These are phyloP conservation scores for Cystobasidium slooffiae DNA, from an alignment of 1,284 basidiomycete species.

Conservation along the genomic window DNA sequence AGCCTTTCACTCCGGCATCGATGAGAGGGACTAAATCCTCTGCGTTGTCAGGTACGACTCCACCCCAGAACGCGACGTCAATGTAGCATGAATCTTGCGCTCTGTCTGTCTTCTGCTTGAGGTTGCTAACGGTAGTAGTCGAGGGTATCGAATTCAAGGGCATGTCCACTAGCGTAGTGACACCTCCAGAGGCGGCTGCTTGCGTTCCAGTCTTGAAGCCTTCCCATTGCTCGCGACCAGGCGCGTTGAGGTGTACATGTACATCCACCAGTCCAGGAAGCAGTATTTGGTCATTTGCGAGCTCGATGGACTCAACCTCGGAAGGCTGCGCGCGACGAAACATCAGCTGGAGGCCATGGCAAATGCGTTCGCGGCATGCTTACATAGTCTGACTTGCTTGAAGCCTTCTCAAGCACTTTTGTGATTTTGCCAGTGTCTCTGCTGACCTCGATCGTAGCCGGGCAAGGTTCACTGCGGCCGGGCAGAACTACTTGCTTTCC, in stretches of 20 bases:
- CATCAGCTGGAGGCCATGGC: not conserved
- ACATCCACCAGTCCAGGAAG: constrained; percentile 56
- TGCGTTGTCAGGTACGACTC: constrained; percentile 86
- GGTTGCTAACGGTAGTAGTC: constrained; percentile 78
- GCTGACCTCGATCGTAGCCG: constrained; percentile 74
- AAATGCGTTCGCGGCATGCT: constrained; percentile 14
- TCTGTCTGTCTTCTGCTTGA: constrained; percentile 70
- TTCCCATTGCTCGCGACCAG: constrained; percentile 63
- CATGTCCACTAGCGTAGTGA: constrained; percentile 93
- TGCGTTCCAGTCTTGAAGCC: constrained; percentile 86
- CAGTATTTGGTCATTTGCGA: constrained; percentile 49
- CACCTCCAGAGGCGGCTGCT: constrained; percentile 84
- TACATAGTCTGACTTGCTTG: constrained; percentile 38
- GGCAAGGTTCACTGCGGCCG: constrained; percentile 54
- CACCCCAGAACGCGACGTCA: constrained; percentile 94
- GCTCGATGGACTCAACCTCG: constrained; percentile 53
- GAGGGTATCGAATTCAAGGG: constrained; percentile 93
- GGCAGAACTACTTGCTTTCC: constrained; percentile 40
- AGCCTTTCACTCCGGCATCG: constrained; percentile 80
- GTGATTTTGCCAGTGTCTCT: constrained; percentile 69
- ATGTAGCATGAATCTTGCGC: constrained; percentile 75
- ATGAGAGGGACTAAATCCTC: constrained; percentile 70
- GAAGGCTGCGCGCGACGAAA: not conserved
- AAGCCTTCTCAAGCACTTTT: constrained; percentile 58
- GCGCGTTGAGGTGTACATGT: constrained; percentile 72